Conservation (phyloP, 345 rosid genomes). For the Isatis tinctoria region DNA sequence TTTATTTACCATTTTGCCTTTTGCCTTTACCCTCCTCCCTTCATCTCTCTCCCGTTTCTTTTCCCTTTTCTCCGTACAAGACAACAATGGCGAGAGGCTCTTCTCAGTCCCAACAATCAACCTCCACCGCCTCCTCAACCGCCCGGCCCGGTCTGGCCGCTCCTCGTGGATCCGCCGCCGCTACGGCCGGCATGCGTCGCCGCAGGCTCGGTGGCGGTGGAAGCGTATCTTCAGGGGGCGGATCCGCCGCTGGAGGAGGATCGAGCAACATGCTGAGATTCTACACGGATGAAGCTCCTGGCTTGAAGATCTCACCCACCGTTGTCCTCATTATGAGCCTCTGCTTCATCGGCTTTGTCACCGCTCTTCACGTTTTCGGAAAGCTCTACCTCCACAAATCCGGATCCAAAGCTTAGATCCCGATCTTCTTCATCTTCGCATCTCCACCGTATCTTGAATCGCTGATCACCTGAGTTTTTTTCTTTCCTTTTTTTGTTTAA, state of each 20-base stretch:
- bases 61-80: not conserved
- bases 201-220: constrained; percentile 53
- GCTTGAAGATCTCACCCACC: constrained; percentile 88
- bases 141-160: constrained; percentile 68
- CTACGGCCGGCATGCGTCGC: constrained; percentile 93
- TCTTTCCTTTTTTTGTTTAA: not conserved
- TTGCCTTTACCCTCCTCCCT: not conserved
- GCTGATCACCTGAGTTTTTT: not conserved
- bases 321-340: constrained; percentile 90
- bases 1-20: constrained; percentile 14
- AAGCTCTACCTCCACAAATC: constrained; percentile 75
- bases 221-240: constrained; percentile 31
- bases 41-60: not conserved
- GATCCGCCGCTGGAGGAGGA: constrained; percentile 33
- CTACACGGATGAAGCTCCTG: constrained; percentile 96
- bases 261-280: constrained; percentile 81
- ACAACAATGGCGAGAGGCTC: constrained; percentile 77
- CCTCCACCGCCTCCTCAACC: constrained; percentile 49
- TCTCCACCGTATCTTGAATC: not conserved
- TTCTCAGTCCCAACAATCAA: constrained; percentile 66
- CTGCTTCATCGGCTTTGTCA: constrained; percentile 94
- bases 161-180: constrained; percentile 90
- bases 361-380: constrained; percentile 90
- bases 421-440: not conserved
- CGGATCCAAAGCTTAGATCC: constrained; percentile 39